A percentile compares a stretch with the other conserved stretches of the same genome.
Evolutionary conservation across 1,284 basidiomycete genomes (phyloP).

Genomic region (Vanrija sp.): DNA sequence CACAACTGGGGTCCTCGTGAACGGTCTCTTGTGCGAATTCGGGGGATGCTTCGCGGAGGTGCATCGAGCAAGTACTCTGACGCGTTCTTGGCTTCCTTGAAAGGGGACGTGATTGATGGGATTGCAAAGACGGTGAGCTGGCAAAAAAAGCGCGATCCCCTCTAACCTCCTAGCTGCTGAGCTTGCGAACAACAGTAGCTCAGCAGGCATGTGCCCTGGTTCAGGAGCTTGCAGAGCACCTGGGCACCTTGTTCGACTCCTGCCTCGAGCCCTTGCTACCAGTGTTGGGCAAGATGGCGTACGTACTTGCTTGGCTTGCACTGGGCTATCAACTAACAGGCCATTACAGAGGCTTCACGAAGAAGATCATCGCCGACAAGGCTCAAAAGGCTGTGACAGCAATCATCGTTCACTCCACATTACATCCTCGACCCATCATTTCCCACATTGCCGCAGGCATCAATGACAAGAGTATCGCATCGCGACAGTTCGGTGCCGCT

Average conservation of each 20-base stretch:
- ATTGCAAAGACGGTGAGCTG: conserved; percentile 75
- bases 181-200: conserved; percentile 87
- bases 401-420: conserved; percentile 67
- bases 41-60: conserved; percentile 87
- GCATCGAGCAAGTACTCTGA: conserved; percentile 70
- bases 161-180: conserved; percentile 60
- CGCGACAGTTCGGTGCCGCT: conserved; percentile 62
- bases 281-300: conserved; percentile 73
- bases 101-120: conserved; percentile 71
- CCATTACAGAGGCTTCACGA: conserved; percentile 62
- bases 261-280: conserved; percentile 71
- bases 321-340: not conserved
- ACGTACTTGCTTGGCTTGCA: conserved; percentile 14
- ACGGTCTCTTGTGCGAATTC: conserved; percentile 67
- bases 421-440: conserved; percentile 66
- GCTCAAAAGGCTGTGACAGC: conserved; percentile 70
- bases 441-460: conserved; percentile 67
- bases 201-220: conserved; percentile 75
- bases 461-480: conserved; percentile 81
- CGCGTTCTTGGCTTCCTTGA: conserved; percentile 68
- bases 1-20: conserved; percentile 92
- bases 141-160: not conserved
- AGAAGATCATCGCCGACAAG: conserved; percentile 83
- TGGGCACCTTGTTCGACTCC: conserved; percentile 70
- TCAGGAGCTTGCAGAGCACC: conserved; percentile 64